phyloP scores from a whole-genome alignment of 176 grass and related monocot genomes.

The Oryza punctata region DNA sequence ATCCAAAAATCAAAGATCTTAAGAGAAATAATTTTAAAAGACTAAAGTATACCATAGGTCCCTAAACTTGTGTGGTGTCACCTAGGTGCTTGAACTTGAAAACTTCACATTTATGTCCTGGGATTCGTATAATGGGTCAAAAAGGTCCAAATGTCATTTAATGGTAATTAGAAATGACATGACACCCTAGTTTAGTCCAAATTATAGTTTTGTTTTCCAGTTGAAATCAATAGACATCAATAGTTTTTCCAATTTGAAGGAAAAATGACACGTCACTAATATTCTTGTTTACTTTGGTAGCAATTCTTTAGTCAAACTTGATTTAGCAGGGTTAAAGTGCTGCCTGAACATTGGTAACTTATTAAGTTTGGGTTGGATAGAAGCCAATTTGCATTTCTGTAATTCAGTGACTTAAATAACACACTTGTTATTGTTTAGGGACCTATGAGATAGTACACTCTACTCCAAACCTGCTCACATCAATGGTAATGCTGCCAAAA shows the following conservation, averaged over 20 bases:
- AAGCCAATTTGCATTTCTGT: neutral
- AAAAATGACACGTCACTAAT: neutral
- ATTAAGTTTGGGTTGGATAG: neutral
- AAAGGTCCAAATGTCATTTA: neutral
- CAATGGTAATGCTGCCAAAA: neutral
- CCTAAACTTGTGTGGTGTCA: neutral
- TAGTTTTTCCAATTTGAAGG: neutral
- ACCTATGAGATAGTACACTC: neutral
- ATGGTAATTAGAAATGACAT: neutral
- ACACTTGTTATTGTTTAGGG: neutral
- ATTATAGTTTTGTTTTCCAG: neutral
- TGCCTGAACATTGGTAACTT: neutral
- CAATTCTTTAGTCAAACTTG: too few species aligned
- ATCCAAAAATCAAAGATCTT: conserved; percentile 10
- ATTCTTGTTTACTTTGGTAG: neutral
- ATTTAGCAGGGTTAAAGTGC: neutral
- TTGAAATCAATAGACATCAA: neutral
- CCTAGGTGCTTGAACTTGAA: neutral
- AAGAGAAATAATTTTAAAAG: conserved; percentile 14
- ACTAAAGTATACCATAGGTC: neutral
- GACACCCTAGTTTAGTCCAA: neutral
- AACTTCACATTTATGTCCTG: neutral
- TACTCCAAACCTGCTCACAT: neutral
- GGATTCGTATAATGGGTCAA: neutral
- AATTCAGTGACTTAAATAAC: neutral